Conservation (phyloP, 139 green algal species). For the Picochlorum sp. region DNA sequence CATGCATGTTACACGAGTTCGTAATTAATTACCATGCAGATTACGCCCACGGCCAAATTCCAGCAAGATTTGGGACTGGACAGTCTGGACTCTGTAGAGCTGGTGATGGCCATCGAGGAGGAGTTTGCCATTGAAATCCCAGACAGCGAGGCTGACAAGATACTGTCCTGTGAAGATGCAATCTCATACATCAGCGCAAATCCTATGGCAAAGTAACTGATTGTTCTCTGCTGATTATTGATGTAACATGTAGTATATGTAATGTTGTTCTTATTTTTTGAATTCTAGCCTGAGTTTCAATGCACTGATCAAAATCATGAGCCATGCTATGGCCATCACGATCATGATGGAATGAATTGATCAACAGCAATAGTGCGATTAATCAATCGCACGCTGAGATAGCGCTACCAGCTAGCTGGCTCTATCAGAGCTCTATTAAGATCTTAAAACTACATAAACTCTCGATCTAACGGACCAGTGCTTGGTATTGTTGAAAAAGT, state of each 20-base stretch:
- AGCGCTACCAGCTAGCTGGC: too few species aligned
- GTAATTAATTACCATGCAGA: too few species aligned
- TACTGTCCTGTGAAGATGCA: conserved; percentile 72
- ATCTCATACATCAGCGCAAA: conserved; percentile 85
- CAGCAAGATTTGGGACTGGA: conserved; percentile 94
- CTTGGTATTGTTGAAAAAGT: too few species aligned
- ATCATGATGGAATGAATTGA: too few species aligned
- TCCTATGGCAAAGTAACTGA: conserved; percentile 65
- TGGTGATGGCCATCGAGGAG: conserved; percentile 99
- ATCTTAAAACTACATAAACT: too few species aligned
- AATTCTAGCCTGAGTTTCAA: not conserved
- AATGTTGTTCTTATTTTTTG: not conserved
- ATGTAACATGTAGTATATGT: not conserved
- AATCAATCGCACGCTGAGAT: too few species aligned
- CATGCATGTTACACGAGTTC: not conserved
- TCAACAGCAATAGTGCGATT: too few species aligned
- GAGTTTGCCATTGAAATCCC: conserved; percentile 98
- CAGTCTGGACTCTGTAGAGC: conserved; percentile 94
- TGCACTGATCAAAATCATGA: too few species aligned
- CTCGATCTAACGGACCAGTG: too few species aligned
- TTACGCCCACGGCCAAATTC: conserved; percentile 65
- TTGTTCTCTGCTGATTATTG: not conserved
- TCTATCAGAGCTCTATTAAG: too few species aligned
- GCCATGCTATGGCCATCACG: too few species aligned
- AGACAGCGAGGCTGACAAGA: conserved; percentile 96